phyloP scores from a whole-genome alignment of 2,329 filamentous ascomycete genomes.

The Raffaelea ambrosiae region DNA sequence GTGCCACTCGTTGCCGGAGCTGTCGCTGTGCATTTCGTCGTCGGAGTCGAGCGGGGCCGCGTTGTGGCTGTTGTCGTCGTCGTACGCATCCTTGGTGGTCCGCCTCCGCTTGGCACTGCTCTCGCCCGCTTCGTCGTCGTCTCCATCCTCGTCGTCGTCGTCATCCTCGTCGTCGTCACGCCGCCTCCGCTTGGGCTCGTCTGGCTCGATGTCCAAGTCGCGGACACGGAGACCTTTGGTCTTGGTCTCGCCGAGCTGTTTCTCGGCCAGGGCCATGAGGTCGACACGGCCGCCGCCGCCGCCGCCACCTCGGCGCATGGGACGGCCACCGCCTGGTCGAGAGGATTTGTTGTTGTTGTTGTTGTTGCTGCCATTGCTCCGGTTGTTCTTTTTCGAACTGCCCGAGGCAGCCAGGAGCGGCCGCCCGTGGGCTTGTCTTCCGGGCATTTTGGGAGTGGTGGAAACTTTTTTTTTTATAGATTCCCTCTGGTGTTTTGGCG shows the following conservation, averaged over 20 bases:
- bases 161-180: conserved; percentile 38
- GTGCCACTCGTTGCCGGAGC: conserved; percentile 78
- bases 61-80: conserved; percentile 24
- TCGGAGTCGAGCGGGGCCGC: conserved; percentile 44
- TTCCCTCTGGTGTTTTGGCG: too few species aligned
- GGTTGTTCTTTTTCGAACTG: conserved; percentile 17
- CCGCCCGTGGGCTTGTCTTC: conserved; percentile 50
- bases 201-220: conserved; percentile 42
- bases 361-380: too few species aligned
- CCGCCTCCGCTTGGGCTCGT: conserved; percentile 30
- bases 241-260: conserved; percentile 35
- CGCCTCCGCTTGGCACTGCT: not conserved
- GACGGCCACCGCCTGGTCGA: not conserved
- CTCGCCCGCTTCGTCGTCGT: conserved; percentile 44
- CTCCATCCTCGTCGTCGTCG: conserved; percentile 54
- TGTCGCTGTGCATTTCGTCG: conserved; percentile 70
- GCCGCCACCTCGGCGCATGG: conserved; percentile 23
- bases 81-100: conserved; percentile 19
- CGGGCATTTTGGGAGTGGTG: conserved; percentile 34
- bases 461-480: not conserved
- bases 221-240: conserved; percentile 30
- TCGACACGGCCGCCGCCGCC: conserved; percentile 29
- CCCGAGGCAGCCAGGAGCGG: conserved; percentile 29
- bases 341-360: too few species aligned
- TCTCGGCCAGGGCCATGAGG: conserved; percentile 48